A percentile compares a stretch with the other conserved stretches of the same genome.
Evolutionary conservation across 106 monocot species (phyloP).

Genomic region (Platanthera guangdongensis): DNA sequence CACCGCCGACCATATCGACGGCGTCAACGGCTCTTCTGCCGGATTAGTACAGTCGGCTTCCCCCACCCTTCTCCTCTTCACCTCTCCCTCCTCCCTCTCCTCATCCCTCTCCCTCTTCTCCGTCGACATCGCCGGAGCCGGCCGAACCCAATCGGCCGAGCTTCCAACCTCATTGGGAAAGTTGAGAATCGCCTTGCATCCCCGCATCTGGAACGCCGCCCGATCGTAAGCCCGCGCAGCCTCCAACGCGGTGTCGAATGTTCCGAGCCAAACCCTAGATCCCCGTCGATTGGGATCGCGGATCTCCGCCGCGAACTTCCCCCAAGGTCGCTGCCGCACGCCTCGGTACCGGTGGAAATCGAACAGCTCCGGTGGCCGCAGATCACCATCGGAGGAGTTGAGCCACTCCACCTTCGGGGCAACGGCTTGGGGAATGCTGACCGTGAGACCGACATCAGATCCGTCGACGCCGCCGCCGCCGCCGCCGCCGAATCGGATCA

Average conservation of each 20-base stretch:
- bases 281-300: conserved; percentile 32
- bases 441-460: conserved; percentile 6
- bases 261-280: conserved; percentile 36
- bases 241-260: conserved; percentile 54
- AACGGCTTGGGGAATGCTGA: conserved; percentile 9
- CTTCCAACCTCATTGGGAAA: conserved; percentile 45
- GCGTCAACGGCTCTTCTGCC: conserved; percentile 5
- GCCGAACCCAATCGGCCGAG: background rate
- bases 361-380: background rate
- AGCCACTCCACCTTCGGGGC: conserved; percentile 8
- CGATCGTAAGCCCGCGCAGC: conserved; percentile 59
- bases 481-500: conserved; percentile 13
- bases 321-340: conserved; percentile 24
- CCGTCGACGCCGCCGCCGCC: conserved; percentile 4
- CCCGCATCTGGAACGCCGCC: conserved; percentile 56
- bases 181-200: conserved; percentile 56
- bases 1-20: conserved; percentile 15
- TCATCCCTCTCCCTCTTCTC: background rate
- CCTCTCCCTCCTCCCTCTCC: background rate
- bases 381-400: background rate
- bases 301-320: conserved; percentile 29
- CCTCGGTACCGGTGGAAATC: conserved; percentile 15
- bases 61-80: background rate
- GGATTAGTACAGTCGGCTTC: background rate
- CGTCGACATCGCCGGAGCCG: background rate